A percentile compares a stretch with the other conserved stretches of the same genome.
Conservation (phyloP, 768 basidiomycete genomes). For the Lanmaoa rubissima region DNA sequence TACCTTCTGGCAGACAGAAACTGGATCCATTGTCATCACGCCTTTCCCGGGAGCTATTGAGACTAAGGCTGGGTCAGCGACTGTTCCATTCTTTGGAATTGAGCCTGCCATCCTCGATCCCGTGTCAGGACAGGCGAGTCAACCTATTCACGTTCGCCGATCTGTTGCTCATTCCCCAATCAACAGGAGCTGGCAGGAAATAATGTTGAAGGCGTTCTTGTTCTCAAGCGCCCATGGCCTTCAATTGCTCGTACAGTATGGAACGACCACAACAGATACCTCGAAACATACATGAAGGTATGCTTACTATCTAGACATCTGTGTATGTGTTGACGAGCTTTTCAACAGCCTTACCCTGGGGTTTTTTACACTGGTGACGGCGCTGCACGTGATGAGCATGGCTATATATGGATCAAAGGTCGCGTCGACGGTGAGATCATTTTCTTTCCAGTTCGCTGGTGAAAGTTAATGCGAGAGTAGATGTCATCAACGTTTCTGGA, state of each 20-base stretch:
- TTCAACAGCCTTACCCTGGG: constrained; percentile 72
- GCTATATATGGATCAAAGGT: constrained; percentile 99
- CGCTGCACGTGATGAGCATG: constrained; percentile 89
- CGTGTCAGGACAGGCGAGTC: constrained; percentile 59
- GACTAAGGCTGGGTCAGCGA: constrained; percentile 95
- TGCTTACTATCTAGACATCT: constrained; percentile 7
- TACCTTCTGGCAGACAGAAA: constrained; percentile 98
- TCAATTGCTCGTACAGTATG: constrained; percentile 92
- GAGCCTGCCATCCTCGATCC: constrained; percentile 87
- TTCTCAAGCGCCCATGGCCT: constrained; percentile 87
- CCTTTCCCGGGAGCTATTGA: constrained; percentile 95
- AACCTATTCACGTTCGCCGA: background rate
- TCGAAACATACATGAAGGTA: constrained; percentile 73
- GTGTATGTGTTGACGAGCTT: constrained; percentile 40
- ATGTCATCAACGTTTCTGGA: constrained; percentile 98
- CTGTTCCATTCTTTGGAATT: constrained; percentile 97
- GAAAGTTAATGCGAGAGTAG: constrained; percentile 35
- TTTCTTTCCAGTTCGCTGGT: background rate
- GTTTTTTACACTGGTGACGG: constrained; percentile 98
- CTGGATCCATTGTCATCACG: constrained; percentile 91
- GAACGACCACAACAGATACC: constrained; percentile 85
- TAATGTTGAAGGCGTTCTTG: constrained; percentile 88
- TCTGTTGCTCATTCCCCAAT: background rate
- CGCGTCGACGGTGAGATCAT: constrained; percentile 78
- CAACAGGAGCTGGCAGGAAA: constrained; percentile 67